phyloP scores from a whole-genome alignment of 768 basidiomycete species.

The Naganishia vishniacii region DNA sequence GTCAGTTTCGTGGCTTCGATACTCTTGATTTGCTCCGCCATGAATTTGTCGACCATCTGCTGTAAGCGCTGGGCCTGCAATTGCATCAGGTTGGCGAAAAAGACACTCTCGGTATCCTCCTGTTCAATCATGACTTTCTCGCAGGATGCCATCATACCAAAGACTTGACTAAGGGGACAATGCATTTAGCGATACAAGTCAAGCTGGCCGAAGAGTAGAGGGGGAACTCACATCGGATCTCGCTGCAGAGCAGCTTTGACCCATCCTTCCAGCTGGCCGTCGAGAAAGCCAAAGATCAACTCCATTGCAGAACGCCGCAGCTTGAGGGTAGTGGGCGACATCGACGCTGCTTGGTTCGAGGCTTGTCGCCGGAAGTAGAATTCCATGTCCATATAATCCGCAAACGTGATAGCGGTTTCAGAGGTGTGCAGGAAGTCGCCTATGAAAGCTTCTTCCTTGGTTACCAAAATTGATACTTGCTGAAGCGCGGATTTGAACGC shows the following conservation, averaged over 20 bases:
- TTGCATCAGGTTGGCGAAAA: slow-evolving; percentile 65
- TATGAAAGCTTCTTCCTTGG: slow-evolving; percentile 72
- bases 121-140: slow-evolving; percentile 73
- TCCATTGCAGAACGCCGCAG: slow-evolving; percentile 86
- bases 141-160: slow-evolving; percentile 71
- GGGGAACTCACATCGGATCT: slow-evolving; percentile 63
- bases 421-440: slow-evolving; percentile 88
- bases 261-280: slow-evolving; percentile 75
- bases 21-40: slow-evolving; percentile 70
- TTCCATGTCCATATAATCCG: slow-evolving; percentile 89
- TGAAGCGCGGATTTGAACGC: not conserved
- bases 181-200: too few species aligned
- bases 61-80: slow-evolving; percentile 76
- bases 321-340: slow-evolving; percentile 67
- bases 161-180: slow-evolving; percentile 76
- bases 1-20: slow-evolving; percentile 88
- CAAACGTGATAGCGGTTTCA: slow-evolving; percentile 80
- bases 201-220: too few species aligned
- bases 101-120: slow-evolving; percentile 65
- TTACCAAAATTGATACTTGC: slow-evolving; percentile 62
- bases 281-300: slow-evolving; percentile 87
- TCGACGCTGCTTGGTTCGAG: slow-evolving; percentile 56
- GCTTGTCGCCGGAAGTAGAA: slow-evolving; percentile 92
- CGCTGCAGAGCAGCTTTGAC: slow-evolving; percentile 68
- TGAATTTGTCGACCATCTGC: slow-evolving; percentile 65